phyloP scores from a whole-genome alignment of 805 yeast species.

The Saccharomyces cerevisiae region DNA sequence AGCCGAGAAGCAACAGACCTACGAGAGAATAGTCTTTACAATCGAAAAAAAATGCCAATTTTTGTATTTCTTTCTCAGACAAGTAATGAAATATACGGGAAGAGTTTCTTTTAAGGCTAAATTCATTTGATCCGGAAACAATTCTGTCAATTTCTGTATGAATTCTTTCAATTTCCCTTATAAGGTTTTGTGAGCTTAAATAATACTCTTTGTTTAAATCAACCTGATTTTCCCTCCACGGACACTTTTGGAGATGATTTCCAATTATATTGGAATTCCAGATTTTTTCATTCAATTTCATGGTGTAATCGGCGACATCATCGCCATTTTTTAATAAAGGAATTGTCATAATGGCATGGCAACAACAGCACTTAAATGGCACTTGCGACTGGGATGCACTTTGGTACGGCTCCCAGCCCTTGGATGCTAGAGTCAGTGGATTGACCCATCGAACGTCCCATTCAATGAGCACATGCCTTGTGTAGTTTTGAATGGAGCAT shows the following conservation, averaged over 20 bases:
- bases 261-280: neutral
- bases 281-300: neutral
- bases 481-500: slow-evolving; percentile 6
- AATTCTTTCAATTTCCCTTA: neutral
- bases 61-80: neutral
- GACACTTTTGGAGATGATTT: neutral
- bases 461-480: slow-evolving; percentile 3
- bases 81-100: neutral
- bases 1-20: slow-evolving; percentile 11
- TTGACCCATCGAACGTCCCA: slow-evolving; percentile 17
- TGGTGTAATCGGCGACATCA: neutral
- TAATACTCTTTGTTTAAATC: neutral
- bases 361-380: neutral
- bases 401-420: slow-evolving; percentile 12
- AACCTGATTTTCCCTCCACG: neutral
- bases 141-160: neutral
- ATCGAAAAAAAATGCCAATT: slow-evolving; percentile 1
- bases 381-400: neutral
- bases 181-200: neutral
- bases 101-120: neutral
- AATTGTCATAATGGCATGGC: neutral
- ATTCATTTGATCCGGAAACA: neutral
- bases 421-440: slow-evolving; percentile 12
- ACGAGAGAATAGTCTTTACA: slow-evolving; percentile 1
- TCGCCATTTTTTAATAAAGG: neutral